These are phyloP conservation scores for Brassica napus DNA, from an alignment of 345 rosid species.

Conservation along the genomic window Da-Ae NC_063434.1:28709001-28709500, in stretches of 20 bases:
- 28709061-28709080: not conserved
- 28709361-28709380: not conserved
- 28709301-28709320: not conserved
- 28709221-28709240: no score
- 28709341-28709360: not conserved
- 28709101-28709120: not conserved
- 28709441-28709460: not conserved
- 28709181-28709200: no score
- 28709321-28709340: not conserved
- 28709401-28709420: not conserved
- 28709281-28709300: no score
- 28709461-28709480: not conserved
- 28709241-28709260: no score
- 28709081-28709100: not conserved
- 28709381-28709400: not conserved
- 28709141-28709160: not conserved
- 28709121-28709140: not conserved
- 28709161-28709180: not conserved
- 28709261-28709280: no score
- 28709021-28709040: not conserved
- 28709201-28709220: no score
- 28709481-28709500: constrained; percentile 3
- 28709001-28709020: not conserved
- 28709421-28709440: not conserved
- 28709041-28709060: not conserved